Percentiles rank a stretch among this genome's conserved stretches.
These are phyloP conservation scores for Keithomyces neogunnii DNA, from an alignment of 2,329 filamentous ascomycete species.

Conservation along the genomic window DNA sequence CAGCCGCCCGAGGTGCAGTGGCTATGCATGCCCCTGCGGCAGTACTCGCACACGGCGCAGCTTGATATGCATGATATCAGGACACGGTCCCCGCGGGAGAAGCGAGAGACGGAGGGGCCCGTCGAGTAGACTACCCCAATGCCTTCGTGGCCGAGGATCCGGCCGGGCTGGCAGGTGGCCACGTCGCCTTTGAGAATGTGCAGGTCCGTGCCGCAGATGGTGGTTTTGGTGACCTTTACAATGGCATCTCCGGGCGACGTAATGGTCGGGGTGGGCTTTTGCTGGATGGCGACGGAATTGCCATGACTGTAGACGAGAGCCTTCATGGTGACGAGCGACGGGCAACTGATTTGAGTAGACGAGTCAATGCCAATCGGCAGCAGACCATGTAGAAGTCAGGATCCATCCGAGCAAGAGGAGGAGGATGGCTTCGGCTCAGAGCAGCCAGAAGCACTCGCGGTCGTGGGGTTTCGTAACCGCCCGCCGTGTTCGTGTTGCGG, in stretches of 20 bases:
- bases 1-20: conserved; percentile 47
- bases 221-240: conserved; percentile 36
- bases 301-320: conserved; percentile 34
- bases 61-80: conserved; percentile 42
- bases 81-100: conserved; percentile 41
- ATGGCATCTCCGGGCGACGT: conserved; percentile 36
- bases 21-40: conserved; percentile 39
- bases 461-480: not conserved
- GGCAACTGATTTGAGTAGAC: not conserved
- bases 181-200: conserved; percentile 49
- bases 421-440: not conserved
- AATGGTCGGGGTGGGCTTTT: conserved; percentile 33
- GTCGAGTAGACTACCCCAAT: conserved; percentile 38
- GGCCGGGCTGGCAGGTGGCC: conserved; percentile 34
- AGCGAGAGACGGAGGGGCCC: conserved; percentile 34
- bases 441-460: not conserved
- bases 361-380: no score
- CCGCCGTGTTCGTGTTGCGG: not conserved
- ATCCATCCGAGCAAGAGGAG: no score
- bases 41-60: conserved; percentile 43
- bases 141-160: conserved; percentile 44
- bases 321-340: conserved; percentile 27
- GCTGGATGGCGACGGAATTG: conserved; percentile 26
- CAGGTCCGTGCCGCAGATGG: conserved; percentile 46
- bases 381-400: no score